Evolutionary conservation across 805 yeast species (phyloP).

Genomic region (Myxozyma sirexii): DNA sequence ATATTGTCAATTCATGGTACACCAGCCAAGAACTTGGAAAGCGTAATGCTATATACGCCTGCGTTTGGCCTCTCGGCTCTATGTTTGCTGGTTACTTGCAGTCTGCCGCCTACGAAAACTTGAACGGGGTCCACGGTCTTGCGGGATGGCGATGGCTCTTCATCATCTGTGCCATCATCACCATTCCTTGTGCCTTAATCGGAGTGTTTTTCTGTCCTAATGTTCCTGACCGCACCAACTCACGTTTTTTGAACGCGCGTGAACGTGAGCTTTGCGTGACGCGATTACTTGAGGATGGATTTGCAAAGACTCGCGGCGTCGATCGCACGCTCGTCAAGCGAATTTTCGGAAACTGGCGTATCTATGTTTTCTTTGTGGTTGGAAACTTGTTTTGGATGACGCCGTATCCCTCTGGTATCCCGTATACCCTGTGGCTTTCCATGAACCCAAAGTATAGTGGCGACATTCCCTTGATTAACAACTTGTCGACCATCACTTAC

Average conservation of each 20-base stretch:
- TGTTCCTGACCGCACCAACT: conserved; percentile 60
- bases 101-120: conserved; percentile 43
- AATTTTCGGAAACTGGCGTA: conserved; percentile 21
- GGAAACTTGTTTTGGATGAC: conserved; percentile 28
- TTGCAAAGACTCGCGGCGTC: conserved; percentile 23
- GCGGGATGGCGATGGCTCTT: conserved; percentile 76
- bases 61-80: conserved; percentile 64
- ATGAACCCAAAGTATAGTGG: conserved; percentile 2
- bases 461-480: conserved; percentile 44
- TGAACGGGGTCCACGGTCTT: conserved; percentile 56
- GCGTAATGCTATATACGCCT: conserved; percentile 61
- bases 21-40: conserved; percentile 59
- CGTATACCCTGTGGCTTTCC: conserved; percentile 26
- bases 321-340: conserved; percentile 26
- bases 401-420: conserved; percentile 27
- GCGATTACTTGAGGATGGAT: conserved; percentile 41
- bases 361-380: conserved; percentile 21
- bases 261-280: conserved; percentile 57
- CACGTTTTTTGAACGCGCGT: conserved; percentile 56
- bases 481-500: conserved; percentile 60
- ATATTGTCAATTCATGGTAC: conserved; percentile 53
- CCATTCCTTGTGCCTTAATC: conserved; percentile 57
- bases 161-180: conserved; percentile 63
- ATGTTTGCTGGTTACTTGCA: conserved; percentile 56
- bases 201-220: conserved; percentile 65